Conservation (phyloP, 352 stramenopile genomes). For the Aphanomyces astaci region DNA sequence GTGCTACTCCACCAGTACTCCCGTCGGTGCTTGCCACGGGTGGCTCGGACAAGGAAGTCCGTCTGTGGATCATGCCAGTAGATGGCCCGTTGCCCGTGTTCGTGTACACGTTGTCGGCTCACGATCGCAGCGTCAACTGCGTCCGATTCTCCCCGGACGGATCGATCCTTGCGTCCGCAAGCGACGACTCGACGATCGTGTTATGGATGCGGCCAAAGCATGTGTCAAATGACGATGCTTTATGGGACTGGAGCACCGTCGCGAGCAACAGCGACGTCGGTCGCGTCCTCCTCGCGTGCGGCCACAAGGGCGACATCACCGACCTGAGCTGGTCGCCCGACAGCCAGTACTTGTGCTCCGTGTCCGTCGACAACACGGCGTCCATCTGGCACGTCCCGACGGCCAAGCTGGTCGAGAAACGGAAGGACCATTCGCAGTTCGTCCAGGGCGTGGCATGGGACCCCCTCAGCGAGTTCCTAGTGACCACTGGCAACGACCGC, state of each 20-base stretch:
- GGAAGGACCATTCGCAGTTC: slow-evolving; percentile 93
- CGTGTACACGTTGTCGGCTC: slow-evolving; percentile 75
- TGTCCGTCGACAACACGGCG: slow-evolving; percentile 88
- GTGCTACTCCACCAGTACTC: background rate
- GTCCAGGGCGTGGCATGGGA: slow-evolving; percentile 95
- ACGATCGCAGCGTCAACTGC: slow-evolving; percentile 87
- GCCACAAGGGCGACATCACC: slow-evolving; percentile 87
- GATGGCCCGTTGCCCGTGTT: slow-evolving; percentile 39
- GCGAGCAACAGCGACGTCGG: slow-evolving; percentile 71
- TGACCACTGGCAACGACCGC: slow-evolving; percentile 91
- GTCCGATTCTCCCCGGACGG: slow-evolving; percentile 88
- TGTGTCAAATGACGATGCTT: slow-evolving; percentile 32
- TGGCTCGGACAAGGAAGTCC: slow-evolving; percentile 85
- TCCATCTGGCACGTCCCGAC: slow-evolving; percentile 84
- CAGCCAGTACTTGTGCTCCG: slow-evolving; percentile 85
- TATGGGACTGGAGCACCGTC: slow-evolving; percentile 69
- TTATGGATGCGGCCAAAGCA: slow-evolving; percentile 74
- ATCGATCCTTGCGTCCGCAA: slow-evolving; percentile 75
- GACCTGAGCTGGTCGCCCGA: slow-evolving; percentile 89
- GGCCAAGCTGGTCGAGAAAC: slow-evolving; percentile 63
- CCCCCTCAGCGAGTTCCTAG: slow-evolving; percentile 90
- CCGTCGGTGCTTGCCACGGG: slow-evolving; percentile 56
- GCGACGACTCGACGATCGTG: slow-evolving; percentile 85
- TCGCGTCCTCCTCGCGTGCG: slow-evolving; percentile 61
- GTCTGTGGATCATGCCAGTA: slow-evolving; percentile 41